Base-by-base conservation (phyloP, 495 filamentous ascomycete species). In the Poronia punctata region DNA sequence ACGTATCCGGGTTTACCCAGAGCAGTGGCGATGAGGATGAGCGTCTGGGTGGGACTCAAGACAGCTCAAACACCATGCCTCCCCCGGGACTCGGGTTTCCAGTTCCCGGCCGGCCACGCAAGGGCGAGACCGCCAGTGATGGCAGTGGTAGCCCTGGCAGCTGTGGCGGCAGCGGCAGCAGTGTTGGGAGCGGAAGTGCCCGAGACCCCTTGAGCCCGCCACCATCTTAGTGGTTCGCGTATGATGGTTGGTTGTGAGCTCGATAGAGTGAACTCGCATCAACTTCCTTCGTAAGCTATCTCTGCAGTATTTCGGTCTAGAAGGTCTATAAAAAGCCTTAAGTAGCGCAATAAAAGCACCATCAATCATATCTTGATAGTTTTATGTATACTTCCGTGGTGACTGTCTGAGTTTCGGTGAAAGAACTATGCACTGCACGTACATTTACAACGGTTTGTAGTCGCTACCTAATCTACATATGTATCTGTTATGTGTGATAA, bases 1-100 rank as follows among this genome's bases (percentile, higher is more conserved):
- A 77, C 45, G 62, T 80, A 26, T 80, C 75, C 16, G 78, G 77
- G 30, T 80, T 83, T 53, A 83, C 80, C 0, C 76, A 82, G 51
- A 71, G 65, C 22, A 72, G 68, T 34, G 65, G 37, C 7, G 49
- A 50, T 5, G 52, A 59, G 3, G 52, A 58, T 14, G 55, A 56
- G 16, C 48, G 40, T 16, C 31, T 34, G 17, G 48, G 17, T 20
- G 47, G 35, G 3, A 23, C 40, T 21, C 45, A 38, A 6, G 45
- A 36, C 3, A 37, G 48, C 10, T 40, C 40, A 27, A 38, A 36
- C 15, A 16, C 46, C 8, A 35, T 38, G 1, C 41, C 46, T 27
- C 49, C 46, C 17, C 43, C 45, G 5, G 55, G 55, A 4, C 37
- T 56, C 7, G 49, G 54, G 7, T 59, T 50, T 22, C 49, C 40